Evolutionary conservation across 2,329 filamentous ascomycete species (phyloP).

Genomic region (Acrocalymma vagum): DNA sequence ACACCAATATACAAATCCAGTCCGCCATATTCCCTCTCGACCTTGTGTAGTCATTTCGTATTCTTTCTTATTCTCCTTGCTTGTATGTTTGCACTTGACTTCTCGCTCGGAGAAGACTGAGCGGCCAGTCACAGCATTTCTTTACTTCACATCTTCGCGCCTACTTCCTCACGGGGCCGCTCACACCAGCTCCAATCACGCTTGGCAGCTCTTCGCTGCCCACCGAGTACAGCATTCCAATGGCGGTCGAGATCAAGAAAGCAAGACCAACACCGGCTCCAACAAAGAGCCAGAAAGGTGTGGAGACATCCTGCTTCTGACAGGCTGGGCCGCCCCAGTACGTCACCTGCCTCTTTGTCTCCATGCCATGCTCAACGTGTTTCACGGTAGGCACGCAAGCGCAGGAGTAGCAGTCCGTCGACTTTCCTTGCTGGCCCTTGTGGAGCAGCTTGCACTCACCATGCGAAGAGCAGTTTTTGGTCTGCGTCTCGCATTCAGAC

Average conservation of each 20-base stretch:
- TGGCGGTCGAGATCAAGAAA: constrained; percentile 71
- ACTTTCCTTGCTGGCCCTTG: constrained; percentile 46
- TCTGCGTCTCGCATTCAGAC: constrained; percentile 73
- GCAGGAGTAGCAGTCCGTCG: constrained; percentile 77
- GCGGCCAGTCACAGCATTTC: no score
- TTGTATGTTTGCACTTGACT: no score
- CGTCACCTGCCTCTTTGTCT: constrained; percentile 63
- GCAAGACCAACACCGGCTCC: constrained; percentile 77
- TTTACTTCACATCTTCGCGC: no score
- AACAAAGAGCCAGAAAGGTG: constrained; percentile 86
- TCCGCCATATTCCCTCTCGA: no score
- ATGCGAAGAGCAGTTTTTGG: constrained; percentile 83
- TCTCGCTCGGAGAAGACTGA: no score
- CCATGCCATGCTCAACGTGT: constrained; percentile 57
- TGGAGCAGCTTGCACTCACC: constrained; percentile 79
- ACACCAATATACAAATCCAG: no score
- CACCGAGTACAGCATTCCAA: constrained; percentile 82
- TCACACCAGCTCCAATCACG: constrained; percentile 95
- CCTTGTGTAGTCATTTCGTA: no score
- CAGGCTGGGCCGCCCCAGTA: constrained; percentile 88
- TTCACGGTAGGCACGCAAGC: constrained; percentile 70
- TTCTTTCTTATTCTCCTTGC: no score
- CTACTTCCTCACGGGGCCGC: constrained; percentile 63
- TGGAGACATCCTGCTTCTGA: constrained; percentile 89
- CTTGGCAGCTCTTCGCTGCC: constrained; percentile 89